Conservation (phyloP, 106 monocot genomes). For the Allium cepa region DNA sequence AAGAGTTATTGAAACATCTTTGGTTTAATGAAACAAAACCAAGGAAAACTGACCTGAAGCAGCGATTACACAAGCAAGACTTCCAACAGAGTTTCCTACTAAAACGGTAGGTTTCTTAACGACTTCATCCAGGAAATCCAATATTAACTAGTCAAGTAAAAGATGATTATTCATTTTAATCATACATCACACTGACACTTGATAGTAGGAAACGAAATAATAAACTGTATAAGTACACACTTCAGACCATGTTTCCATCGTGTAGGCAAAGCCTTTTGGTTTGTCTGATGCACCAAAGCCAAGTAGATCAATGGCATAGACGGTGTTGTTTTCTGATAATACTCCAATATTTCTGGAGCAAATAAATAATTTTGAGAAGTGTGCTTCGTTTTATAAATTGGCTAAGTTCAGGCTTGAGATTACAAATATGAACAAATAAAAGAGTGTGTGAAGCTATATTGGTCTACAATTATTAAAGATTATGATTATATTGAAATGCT, state of each 20-base stretch:
- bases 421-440: too few relatives aligned
- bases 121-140: slow-evolving; percentile 87
- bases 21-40: too few relatives aligned
- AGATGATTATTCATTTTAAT: neutral
- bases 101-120: slow-evolving; percentile 74
- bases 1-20: too few relatives aligned
- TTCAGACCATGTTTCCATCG: slow-evolving; percentile 94
- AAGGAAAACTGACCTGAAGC: slow-evolving; percentile 50
- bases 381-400: neutral
- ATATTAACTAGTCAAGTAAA: slow-evolving; percentile 54
- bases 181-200: neutral
- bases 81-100: slow-evolving; percentile 92
- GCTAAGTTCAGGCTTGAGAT: too few relatives aligned
- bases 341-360: slow-evolving; percentile 76
- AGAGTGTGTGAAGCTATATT: too few relatives aligned
- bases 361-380: neutral
- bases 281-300: slow-evolving; percentile 97
- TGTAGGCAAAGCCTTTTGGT: slow-evolving; percentile 77
- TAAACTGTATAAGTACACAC: slow-evolving; percentile 15
- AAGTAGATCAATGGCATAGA: slow-evolving; percentile 88
- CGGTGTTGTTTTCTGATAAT: slow-evolving; percentile 59
- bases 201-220: too few relatives aligned
- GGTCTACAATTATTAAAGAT: too few relatives aligned
- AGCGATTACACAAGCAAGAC: slow-evolving; percentile 95
- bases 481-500: too few relatives aligned